phyloP scores from a whole-genome alignment of 2,329 filamentous ascomycete species.

The Microsporum audouinii region DNA sequence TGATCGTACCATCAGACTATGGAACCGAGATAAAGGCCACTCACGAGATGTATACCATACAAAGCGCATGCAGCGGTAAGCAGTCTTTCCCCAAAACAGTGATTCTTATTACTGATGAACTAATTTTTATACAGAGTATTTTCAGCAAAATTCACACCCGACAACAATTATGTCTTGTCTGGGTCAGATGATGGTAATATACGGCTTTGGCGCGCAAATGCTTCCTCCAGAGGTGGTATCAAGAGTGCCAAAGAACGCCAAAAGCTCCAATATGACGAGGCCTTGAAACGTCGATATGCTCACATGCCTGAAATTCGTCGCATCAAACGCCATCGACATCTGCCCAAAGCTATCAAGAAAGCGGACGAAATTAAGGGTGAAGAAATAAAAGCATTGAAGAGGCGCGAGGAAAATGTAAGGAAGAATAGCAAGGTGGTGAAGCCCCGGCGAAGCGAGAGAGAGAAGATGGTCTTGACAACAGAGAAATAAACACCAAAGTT shows the following conservation, averaged over 20 bases:
- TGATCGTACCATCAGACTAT: constrained; percentile 77
- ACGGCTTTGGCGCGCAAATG: constrained; percentile 78
- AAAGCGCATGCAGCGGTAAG: constrained; percentile 75
- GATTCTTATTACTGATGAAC: not conserved
- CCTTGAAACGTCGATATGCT: constrained; percentile 68
- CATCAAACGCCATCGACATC: constrained; percentile 80
- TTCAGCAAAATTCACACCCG: constrained; percentile 71
- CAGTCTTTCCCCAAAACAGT: not conserved
- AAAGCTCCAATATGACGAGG: constrained; percentile 82
- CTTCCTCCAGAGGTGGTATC: constrained; percentile 70
- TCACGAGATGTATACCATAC: constrained; percentile 93
- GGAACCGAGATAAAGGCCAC: constrained; percentile 68
- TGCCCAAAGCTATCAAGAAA: constrained; percentile 92
- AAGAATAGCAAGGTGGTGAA: constrained; percentile 75
- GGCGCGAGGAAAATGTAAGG: constrained; percentile 85
- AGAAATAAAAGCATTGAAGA: constrained; percentile 77
- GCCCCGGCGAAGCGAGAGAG: constrained; percentile 64
- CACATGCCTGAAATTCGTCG: constrained; percentile 95
- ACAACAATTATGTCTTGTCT: constrained; percentile 78
- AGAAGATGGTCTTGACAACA: constrained; percentile 76
- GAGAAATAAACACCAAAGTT: constrained; percentile 41
- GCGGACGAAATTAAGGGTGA: constrained; percentile 87
- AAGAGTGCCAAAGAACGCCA: constrained; percentile 76
- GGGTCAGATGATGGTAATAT: constrained; percentile 91
- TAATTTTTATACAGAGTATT: constrained; percentile 51